Conservation (phyloP, 805 yeast genomes). For the Metschnikowia matae region DNA sequence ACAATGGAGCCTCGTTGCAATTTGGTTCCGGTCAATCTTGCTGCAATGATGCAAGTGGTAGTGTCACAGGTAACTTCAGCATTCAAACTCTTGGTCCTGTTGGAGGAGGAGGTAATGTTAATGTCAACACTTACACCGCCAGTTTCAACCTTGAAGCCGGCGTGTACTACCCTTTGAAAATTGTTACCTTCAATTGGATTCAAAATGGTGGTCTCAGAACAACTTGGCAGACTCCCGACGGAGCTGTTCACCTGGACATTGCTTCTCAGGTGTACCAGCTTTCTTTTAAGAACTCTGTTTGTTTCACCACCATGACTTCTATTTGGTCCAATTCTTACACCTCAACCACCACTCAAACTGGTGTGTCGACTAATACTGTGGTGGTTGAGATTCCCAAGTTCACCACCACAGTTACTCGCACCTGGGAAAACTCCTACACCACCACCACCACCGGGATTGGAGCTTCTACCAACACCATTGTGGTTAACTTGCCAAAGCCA, state of each 20-base stretch:
- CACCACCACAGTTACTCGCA: conserved; percentile 5
- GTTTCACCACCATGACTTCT: conserved; percentile 6
- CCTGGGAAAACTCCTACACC: conserved; percentile 4
- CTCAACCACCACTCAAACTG: conserved; percentile 6
- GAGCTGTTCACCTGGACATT: conserved; percentile 4
- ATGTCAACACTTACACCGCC: conserved; percentile 7
- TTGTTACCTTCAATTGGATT: conserved; percentile 17
- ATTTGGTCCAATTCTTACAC: conserved; percentile 6
- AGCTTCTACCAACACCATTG: conserved; percentile 6
- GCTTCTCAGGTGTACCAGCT: conserved; percentile 10
- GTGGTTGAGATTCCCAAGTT: conserved; percentile 11
- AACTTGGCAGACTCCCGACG: conserved; percentile 4
- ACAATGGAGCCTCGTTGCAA: conserved; percentile 17
- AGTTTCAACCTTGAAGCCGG: conserved; percentile 9
- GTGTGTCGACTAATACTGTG: conserved; percentile 19
- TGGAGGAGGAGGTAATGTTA: conserved; percentile 11
- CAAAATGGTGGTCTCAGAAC: conserved; percentile 12
- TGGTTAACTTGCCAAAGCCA: conserved; percentile 9
- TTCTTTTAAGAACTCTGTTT: conserved; percentile 5
- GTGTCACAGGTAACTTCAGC: conserved; percentile 12
- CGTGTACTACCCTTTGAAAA: conserved; percentile 13
- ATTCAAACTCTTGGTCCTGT: conserved; percentile 12
- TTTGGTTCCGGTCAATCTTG: conserved; percentile 15
- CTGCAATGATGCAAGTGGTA: conserved; percentile 15
- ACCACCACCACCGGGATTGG: conserved; percentile 8